phyloP scores from a whole-genome alignment of 805 yeast genomes.

The Barnettozyma vustinii region DNA sequence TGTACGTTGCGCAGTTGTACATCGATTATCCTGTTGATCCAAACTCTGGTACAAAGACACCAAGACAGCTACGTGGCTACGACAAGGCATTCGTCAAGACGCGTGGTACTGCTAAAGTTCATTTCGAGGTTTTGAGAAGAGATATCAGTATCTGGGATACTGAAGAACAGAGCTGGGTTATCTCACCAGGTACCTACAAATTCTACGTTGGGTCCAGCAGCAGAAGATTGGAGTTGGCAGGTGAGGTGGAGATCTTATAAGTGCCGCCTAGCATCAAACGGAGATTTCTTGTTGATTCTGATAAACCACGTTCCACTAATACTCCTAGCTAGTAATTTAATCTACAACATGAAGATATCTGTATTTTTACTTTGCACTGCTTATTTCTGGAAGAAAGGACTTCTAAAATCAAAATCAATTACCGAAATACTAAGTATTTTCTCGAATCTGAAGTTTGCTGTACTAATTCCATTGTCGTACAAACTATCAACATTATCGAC shows the following conservation, averaged over 20 bases:
- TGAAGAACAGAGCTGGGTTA: slow-evolving; percentile 50
- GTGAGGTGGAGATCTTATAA: slow-evolving; percentile 28
- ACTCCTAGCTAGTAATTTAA: too few relatives aligned
- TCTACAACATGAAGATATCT: too few relatives aligned
- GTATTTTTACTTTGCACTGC: too few relatives aligned
- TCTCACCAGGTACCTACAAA: slow-evolving; percentile 49
- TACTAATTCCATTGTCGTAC: too few relatives aligned
- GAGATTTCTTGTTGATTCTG: too few relatives aligned
- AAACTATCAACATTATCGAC: too few relatives aligned
- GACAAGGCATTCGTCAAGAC: slow-evolving; percentile 45
- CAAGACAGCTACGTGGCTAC: slow-evolving; percentile 50
- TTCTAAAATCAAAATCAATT: too few relatives aligned
- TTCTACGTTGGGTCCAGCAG: slow-evolving; percentile 47
- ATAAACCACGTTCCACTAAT: too few relatives aligned
- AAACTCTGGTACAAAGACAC: slow-evolving; percentile 38
- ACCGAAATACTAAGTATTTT: too few relatives aligned
- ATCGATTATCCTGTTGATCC: slow-evolving; percentile 38
- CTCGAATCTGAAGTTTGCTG: too few relatives aligned
- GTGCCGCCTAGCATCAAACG: too few relatives aligned
- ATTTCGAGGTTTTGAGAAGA: slow-evolving; percentile 42
- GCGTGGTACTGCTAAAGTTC: slow-evolving; percentile 33
- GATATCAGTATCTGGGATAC: slow-evolving; percentile 57
- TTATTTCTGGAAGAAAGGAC: too few relatives aligned
- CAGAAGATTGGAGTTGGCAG: slow-evolving; percentile 40
- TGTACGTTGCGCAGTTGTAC: slow-evolving; percentile 48